Evolutionary conservation across 139 green algal species (phyloP), one percentile per base, ranked within the genome.

Genomic region (Desmodesmus armatus): DNA sequence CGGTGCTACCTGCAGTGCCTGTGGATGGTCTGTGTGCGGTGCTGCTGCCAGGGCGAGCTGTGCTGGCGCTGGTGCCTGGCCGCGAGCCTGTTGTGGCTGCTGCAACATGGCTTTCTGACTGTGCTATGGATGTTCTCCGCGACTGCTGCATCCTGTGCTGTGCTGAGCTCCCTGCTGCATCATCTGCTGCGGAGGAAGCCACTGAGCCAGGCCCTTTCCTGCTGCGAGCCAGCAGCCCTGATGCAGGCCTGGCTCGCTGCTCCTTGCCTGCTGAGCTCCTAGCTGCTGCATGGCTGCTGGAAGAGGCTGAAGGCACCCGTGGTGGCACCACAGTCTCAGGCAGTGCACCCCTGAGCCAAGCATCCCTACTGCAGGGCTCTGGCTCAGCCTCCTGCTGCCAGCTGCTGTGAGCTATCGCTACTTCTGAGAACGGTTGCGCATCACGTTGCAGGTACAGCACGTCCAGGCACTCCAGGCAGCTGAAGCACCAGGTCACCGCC

Each of bases 311-410:
- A 80, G 69, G 29, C 35, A 82, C 62, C 51, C 69, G n/a, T 79
- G 51, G 44, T 79, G 5, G 83, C 7, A 39, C 39, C 44, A 71
- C 27, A 1, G 60, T 51, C 53, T 90, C 87, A 29, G 87, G 87
- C 29, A 92, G 85, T 11, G 85, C 85, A 27, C 87, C 85, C 7
- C 89, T 88, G 9, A 91, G 62, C 89, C 89, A 92, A 17, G 84
- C 83, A 65, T 92, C 89, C 44, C 87, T 65, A 15, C 58, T 69
- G 72, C 84, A 88, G n/a, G 87, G 87, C 27, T 89, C 77, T 9
- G 89, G 89, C 29, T 87, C 84, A 58, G 67, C 40, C 58, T 92
- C 87, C 25, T 85, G 75, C 43, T 83, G 83, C 89, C 89, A 92
- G 85, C 85, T 92, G 65, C 70, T 35, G 39, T 90, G 70, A 0